Conservation (phyloP, 148 eudicot species). For the Camellia japonica region DNA sequence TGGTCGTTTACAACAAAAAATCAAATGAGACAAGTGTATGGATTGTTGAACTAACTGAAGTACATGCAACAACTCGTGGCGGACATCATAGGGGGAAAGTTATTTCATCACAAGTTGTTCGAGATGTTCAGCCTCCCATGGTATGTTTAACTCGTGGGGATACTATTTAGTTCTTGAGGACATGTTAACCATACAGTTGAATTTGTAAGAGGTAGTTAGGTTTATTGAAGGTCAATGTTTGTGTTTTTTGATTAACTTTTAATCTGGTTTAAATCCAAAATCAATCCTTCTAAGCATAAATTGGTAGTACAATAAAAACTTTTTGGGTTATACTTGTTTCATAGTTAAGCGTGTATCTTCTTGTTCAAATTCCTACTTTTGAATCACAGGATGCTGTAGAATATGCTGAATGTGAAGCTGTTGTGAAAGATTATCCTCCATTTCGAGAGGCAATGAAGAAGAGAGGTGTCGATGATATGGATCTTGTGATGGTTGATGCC, state of each 20-base stretch:
- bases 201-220: conserved; percentile 9
- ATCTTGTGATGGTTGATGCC: conserved; percentile 94
- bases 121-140: conserved; percentile 91
- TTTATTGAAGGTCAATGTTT: conserved; percentile 6
- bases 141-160: conserved; percentile 53
- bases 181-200: background rate
- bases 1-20: conserved; percentile 66
- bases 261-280: conserved; percentile 6
- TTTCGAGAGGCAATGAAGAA: conserved; percentile 91
- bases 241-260: background rate
- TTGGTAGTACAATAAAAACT: background rate
- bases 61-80: conserved; percentile 81
- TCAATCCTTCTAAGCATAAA: background rate
- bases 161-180: background rate
- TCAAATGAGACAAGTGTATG: conserved; percentile 79
- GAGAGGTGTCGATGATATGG: conserved; percentile 98
- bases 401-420: conserved; percentile 98
- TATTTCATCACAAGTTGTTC: conserved; percentile 58
- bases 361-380: conserved; percentile 2
- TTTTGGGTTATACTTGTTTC: background rate
- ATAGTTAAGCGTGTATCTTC: background rate
- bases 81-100: conserved; percentile 91
- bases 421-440: conserved; percentile 84
- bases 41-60: conserved; percentile 75
- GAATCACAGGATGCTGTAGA: conserved; percentile 81